Base-by-base conservation (phyloP, 306 rosid species). In the Malus sieversii region DNA sequence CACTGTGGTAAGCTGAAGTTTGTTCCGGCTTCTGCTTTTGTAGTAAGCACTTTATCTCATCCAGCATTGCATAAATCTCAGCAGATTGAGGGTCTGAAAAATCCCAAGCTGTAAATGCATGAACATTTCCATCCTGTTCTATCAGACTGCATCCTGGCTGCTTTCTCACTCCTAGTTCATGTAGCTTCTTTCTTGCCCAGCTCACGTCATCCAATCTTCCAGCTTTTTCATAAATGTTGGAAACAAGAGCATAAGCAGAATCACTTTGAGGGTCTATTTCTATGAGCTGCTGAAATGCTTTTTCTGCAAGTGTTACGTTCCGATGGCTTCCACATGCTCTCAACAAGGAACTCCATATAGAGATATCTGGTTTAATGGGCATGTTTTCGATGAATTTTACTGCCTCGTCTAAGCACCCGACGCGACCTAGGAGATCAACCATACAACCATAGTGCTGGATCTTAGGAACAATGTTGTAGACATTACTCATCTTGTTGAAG, bases 331-430 rank as follows among this genome's bases (percentile, higher is more conserved):
- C 67, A 52, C 80, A 60, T 52, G 76, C 84, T 80, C 72, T 75
- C 55, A 75, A 20, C 27, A 80, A 71, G 40, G 81, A 38, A 67
- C 74, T 64, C 81, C 84, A 81, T 4, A 76, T 59, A 10, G 64
- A 71, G 74, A 66, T 66, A 66, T 81, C 84, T 5, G 78, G 81
- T 72, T 75, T 73, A 7, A 76, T 46, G 7, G 80, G 81, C 84
- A 81, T 81, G 63, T 23, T 20, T 58, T 76, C 22, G 7, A 79
- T 55, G 45, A 79, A 64, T 11, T 71, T 62, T 4, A 71, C 40
- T 16, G 84, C 84, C 77, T 75, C 60, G 4, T 70, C 68, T 20
- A 75, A 61, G 25, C 44, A 58, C 38, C 80, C 84, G 1, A 32
- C 68, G 40, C 84, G 46, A 23, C 84, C 68, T 14, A 75, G 76